Base-by-base conservation (phyloP, 208 protist species). In the Acanthamoeba divionensis region DNA sequence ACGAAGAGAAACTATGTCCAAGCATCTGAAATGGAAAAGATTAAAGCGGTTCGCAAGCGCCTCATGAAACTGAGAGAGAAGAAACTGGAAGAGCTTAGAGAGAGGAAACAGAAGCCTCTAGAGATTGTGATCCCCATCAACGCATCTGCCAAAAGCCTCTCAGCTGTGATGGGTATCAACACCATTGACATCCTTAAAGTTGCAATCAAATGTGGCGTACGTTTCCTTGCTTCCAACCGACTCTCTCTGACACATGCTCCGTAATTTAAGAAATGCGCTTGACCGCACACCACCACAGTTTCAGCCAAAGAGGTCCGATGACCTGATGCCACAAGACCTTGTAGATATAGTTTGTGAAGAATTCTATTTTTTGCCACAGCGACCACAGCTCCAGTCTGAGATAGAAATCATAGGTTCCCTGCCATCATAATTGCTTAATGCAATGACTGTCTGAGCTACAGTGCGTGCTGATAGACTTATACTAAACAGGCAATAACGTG, bases 261-360 rank as follows among this genome's bases (percentile, higher is more conserved):
- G 18, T 60, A 24, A 18, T 60, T 60, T n/a, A 24, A n/a, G 12
- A 6, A 13, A 41, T 54, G 2, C 62, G 26, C 62, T 41, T 24
- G 10, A 24, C 62, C 62, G 15, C 36, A 7, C 26, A 57, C 45
- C 52, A 60, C 4, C 6, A 63, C 75, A 85, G 75, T 38, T 75
- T 24, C 12, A 79, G 7, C 82, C 82, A 77, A 75, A 47, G 26
- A 66, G 38, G 10, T 29, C 45, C 12, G 63, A 89, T 0, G 82
- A 89, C 26, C 45, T 79, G 60, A 36, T 89, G 29, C 82, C 82
- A 24, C 41, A 44, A 57, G 82, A 89, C 4, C 60, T 89, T 36
- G 82, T 75, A 24, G 82, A 89, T 62, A 89, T 89, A 15, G 10
- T 89, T 8, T 52, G 38, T 21, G 57, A 89, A 18, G 63, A 89